phyloP scores from a whole-genome alignment of 164 flowering plant genomes.

The Berberis vulgaris region DNA sequence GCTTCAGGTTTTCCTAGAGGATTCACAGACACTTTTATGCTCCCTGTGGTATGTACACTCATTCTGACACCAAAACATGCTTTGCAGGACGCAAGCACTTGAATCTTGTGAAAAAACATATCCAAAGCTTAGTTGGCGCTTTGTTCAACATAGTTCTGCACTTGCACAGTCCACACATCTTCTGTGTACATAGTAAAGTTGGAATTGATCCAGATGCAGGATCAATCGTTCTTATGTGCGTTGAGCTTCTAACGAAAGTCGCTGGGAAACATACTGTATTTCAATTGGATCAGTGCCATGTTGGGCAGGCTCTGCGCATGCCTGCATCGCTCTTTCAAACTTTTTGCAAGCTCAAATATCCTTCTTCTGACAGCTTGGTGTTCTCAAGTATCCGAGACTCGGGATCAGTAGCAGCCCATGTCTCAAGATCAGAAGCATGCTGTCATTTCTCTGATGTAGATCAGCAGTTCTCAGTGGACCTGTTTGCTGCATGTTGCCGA shows the following conservation, averaged over 20 bases:
- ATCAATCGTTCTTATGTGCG: constrained; percentile 73
- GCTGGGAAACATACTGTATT: constrained; percentile 53
- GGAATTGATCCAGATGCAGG: constrained; percentile 65
- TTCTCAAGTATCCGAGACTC: constrained; percentile 7
- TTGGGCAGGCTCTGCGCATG: constrained; percentile 47
- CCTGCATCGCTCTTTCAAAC: constrained; percentile 62
- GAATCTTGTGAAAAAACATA: constrained; percentile 42
- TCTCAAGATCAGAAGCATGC: constrained; percentile 9
- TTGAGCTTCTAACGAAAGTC: constrained; percentile 61
- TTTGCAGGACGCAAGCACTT: constrained; percentile 57
- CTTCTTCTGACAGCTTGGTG: constrained; percentile 11
- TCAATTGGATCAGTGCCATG: constrained; percentile 48
- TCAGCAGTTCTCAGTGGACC: constrained; percentile 39
- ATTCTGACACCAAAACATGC: constrained; percentile 9
- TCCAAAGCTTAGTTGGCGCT: constrained; percentile 45
- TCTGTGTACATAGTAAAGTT: constrained; percentile 19
- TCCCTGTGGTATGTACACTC: background rate
- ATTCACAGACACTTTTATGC: no score
- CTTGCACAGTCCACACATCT: constrained; percentile 63
- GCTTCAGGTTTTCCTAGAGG: no score
- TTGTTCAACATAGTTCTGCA: constrained; percentile 66
- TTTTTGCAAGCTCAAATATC: constrained; percentile 28
- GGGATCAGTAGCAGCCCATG: constrained; percentile 9
- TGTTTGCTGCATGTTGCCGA: constrained; percentile 77
- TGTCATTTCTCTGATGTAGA: constrained; percentile 20